A percentile compares a stretch with the other conserved stretches of the same genome.
These are phyloP conservation scores for Psidium friedrichsthalianum DNA, from an alignment of 345 rosid genomes.

Conservation along the genomic window DNA sequence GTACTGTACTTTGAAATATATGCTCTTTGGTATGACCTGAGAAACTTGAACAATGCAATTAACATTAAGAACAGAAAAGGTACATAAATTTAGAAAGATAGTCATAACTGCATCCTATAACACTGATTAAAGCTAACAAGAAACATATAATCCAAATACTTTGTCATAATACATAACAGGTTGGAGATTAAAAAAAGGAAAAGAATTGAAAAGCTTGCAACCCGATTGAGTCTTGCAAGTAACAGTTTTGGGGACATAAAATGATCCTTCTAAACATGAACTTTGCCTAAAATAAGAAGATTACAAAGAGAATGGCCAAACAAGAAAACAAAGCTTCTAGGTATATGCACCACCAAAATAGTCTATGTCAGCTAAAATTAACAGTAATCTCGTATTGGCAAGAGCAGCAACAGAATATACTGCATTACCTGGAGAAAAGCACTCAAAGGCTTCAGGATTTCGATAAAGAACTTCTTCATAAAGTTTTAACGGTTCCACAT, in stretches of 20 bases:
- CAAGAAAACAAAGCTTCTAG: background rate
- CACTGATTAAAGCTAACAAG: background rate
- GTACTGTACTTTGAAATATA: slow-evolving; percentile 21
- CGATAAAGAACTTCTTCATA: slow-evolving; percentile 53
- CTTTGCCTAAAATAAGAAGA: background rate
- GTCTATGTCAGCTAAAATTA: background rate
- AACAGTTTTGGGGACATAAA: background rate
- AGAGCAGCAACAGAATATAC: background rate
- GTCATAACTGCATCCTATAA: background rate
- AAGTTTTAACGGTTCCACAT: slow-evolving; percentile 43
- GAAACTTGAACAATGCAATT: slow-evolving; percentile 55
- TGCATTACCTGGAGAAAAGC: slow-evolving; percentile 63
- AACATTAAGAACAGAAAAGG: slow-evolving; percentile 35
- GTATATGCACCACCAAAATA: background rate
- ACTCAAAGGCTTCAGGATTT: slow-evolving; percentile 76
- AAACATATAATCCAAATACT: background rate
- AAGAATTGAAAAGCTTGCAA: background rate
- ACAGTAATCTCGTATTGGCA: background rate
- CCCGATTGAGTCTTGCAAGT: background rate
- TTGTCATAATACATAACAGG: background rate
- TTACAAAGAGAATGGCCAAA: background rate
- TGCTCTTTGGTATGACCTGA: slow-evolving; percentile 59
- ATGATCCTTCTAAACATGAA: background rate
- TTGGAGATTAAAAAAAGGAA: background rate
- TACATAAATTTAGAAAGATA: slow-evolving; percentile 6